Evolutionary conservation across 2,329 filamentous ascomycete species (phyloP), one percentile per base, ranked within the genome.

Genomic region (Hymenoscyphus infarciens): DNA sequence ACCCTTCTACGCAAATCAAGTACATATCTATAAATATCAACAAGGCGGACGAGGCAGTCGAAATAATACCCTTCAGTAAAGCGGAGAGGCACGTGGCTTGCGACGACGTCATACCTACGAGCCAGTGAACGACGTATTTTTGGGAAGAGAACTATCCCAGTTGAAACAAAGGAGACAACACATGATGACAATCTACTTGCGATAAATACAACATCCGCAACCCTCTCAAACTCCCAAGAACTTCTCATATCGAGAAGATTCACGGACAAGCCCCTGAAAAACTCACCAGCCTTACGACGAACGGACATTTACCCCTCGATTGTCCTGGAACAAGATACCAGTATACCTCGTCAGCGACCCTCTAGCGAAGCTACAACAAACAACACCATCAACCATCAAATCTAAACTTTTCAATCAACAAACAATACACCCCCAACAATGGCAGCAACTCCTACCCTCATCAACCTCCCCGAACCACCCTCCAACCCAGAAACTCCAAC

Each of bases 401-500:
- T 4, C 19, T 22, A 11, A 49, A 25, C n/a, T 25, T 10, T 22
- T 49, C n/a, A 49, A 49, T n/a, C 39, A 10, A 49, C n/a, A 49
- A 49, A 16, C 39, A 49, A 49, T 22, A 10, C n/a, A 10, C 13
- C 19, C n/a, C 19, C 42, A 49, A 49, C 25, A 10, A 55, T 55
- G 52, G 16, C 52, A 7, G 64, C 70, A 11, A 70, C 69, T 57
- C 72, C 73, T 25, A 93, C 89, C 64, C 78, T 94, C 66, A 93
- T 94, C 81, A 92, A 93, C 75, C 83, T 96, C 64, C 92, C 92
- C 54, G 90, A 91, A 65, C 88, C 91, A 62, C 86, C 88, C 22
- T 93, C 91, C 39, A 90, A 91, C 66, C 88, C 91, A 61, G 89
- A 91, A 67, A 97, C 92, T 25, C 93, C 92, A 35, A 93, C 89